Evolutionary conservation across 768 basidiomycete genomes (phyloP), one percentile per base, ranked within the genome.

Genomic region (Rossbeevera mucosa): DNA sequence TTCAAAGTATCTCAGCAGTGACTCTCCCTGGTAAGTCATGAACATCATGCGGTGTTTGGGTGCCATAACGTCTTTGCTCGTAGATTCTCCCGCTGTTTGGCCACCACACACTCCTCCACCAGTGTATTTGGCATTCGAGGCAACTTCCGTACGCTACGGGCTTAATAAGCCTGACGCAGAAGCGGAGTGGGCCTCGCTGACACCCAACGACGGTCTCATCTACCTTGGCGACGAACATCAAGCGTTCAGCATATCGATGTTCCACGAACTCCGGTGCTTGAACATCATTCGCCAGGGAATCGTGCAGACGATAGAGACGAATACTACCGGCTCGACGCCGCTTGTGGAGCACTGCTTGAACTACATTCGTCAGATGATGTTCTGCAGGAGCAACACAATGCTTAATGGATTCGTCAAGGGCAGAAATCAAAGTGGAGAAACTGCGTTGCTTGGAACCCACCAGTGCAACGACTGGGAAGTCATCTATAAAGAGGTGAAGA

Each of bases 371-470:
- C 51, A 52, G 18, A 52, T 52, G 51, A 30, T 40, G 7, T 30
- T 52, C 29, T 47, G 51, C 36, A 40, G 51, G 45, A 41, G 51
- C 13, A 52, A 52, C 28, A 47, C 44, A n/a, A 52, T 47, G 45
- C 22, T 52, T 7, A 52, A 22, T 12, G 44, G 36, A 7, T 52
- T 41, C 28, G 45, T 41, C 14, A 45, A 52, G 22, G 22, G 44
- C 21, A 47, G 16, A n/a, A 38, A 47, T 8, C 8, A 21, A 24
- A 12, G 22, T 6, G n/a, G 20, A 29, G 43, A 38, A 20, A 31
- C 7, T 22, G 11, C n/a, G 16, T 47, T 52, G 25, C 33, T 47
- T 14, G 26, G 24, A 3, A 40, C 47, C 21, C 51, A 52, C 18
- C 44, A 38, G n/a, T 52, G 44, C 44, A 29, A 28, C 28, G 44